Percentiles rank a stretch among this genome's conserved stretches.
phyloP scores from a whole-genome alignment of 352 stramenopile species.

The Phytophthora cryptogea region DNA sequence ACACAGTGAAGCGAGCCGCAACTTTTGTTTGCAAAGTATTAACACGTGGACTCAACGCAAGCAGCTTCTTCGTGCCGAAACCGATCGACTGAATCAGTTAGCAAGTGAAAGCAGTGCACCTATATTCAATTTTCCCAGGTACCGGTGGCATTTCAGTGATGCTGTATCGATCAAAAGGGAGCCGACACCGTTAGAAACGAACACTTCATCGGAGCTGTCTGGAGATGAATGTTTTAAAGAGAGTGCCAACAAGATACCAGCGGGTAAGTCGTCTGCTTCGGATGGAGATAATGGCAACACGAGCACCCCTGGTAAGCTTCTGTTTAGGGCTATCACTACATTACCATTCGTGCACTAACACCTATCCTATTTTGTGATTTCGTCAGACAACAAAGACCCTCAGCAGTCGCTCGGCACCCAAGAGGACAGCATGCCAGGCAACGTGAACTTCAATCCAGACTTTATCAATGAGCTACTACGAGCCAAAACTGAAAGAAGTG shows the following conservation, averaged over 20 bases:
- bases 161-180: conserved; percentile 37
- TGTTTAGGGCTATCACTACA: not conserved
- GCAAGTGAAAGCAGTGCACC: conserved; percentile 33
- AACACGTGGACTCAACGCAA: conserved; percentile 33
- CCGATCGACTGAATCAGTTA: conserved; percentile 38
- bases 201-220: not conserved
- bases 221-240: not conserved
- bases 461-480: conserved; percentile 42
- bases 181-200: conserved; percentile 15
- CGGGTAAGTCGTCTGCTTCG: conserved; percentile 4
- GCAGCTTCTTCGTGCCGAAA: conserved; percentile 23
- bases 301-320: conserved; percentile 15
- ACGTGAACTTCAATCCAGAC: conserved; percentile 26
- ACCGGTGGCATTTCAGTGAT: conserved; percentile 43
- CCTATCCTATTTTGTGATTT: conserved; percentile 7
- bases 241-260: not conserved
- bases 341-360: not conserved
- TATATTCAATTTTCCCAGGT: conserved; percentile 46
- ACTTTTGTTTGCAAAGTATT: conserved; percentile 46
- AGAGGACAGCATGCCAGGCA: conserved; percentile 22
- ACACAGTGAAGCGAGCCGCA: conserved; percentile 34
- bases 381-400: conserved; percentile 13
- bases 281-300: conserved; percentile 6
- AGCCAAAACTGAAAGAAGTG: conserved; percentile 19
- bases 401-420: conserved; percentile 10